Base-by-base conservation (phyloP, 1,139 yeast species). In the Blastobotrys buckinghamii region DNA sequence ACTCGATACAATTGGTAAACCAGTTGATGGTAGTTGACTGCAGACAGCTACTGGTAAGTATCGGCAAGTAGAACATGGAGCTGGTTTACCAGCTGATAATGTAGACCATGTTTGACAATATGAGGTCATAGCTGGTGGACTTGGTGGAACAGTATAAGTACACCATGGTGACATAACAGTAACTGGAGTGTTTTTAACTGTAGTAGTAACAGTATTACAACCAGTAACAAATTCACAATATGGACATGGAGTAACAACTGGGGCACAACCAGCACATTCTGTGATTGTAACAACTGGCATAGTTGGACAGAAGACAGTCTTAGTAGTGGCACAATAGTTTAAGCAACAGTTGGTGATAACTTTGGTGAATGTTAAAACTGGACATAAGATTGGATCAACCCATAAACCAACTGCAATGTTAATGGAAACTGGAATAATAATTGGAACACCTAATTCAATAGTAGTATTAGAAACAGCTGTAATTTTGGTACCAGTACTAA, bases 241-340 rank as follows among this genome's bases (percentile, higher is more conserved):
- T 9, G 56, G 54, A 45, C 57, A 52, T 20, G 47, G 45, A 10
- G 55, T 49, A 16, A 49, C 46, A 9, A 53, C 45, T 10, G 57
- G 48, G 13, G 50, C 42, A 38, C 51, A 48, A 12, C 20, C 47
- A 19, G 37, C 44, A 27, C 43, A 38, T 39, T 50, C 39, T 15
- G 51, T 51, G 33, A 55, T 45, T 8, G 57, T 54, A 6, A 55
- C 58, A 1, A 49, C 45, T 29, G 59, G 59, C 24, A 53, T 44
- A 10, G 46, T 38, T 13, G 58, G 55, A 9, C 52, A 45, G 6
- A 45, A 45, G 2, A 32, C 43, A 10, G 53, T 33, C 10, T 51
- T 48, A 29, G 50, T 47, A 19, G 52, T 38, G 6, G 50, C 48
- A 37, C 58, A 55, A 13, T 35, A 33, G 4, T 49, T 51, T 22